Base-by-base conservation (phyloP, 2,329 filamentous ascomycete genomes). In the Pseudocercospora vitis region DNA sequence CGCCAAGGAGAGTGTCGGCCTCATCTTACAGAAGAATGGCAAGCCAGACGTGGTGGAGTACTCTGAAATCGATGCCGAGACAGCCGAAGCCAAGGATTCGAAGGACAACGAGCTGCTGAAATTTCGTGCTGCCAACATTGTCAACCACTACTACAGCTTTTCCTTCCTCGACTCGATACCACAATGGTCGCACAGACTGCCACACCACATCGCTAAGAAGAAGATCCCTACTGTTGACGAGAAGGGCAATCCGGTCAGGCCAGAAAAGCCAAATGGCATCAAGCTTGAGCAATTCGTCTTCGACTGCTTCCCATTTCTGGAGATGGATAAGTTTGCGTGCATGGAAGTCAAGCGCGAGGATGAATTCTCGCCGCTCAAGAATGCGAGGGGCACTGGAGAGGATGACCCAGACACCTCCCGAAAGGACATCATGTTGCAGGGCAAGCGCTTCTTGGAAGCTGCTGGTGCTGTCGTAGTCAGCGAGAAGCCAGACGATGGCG, bases 211-310 rank as follows among this genome's bases (percentile, higher is more conserved):
- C 59, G 94, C 94, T 39, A 85, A 88, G 73, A 99, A 99, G 87
- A 99, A 99, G 88, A 99, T 99, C 59, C 91, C 92, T 8, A 86
- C 83, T 70, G 81, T 89, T 62, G 85, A 86, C 11, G 79, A 87
- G 69, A 86, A 81, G 26, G 91, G 91, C 59, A 85, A 89, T 71
- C 83, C 83, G 0, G 78, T 96, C 73, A 96, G 96, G 81, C 91
- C 92, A 2, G 85, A 91, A 72, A 94, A 91, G 77, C 90, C 94
- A 61, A 99, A 99, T 70, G 94, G 94, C 63, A 91, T 99, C 81
- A 99, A 99, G 81, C 83, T 99, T 32, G 94, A 99, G 81, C 94
- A 97, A 75, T 99, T 97, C 67, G 91, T 99, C 57, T 99, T 99
- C 70, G 94, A 99, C 71, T 94, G 95, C 69, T 99, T 99, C 81